Conservation (phyloP, 2,329 filamentous ascomycete species). For the Didymella exigua region DNA sequence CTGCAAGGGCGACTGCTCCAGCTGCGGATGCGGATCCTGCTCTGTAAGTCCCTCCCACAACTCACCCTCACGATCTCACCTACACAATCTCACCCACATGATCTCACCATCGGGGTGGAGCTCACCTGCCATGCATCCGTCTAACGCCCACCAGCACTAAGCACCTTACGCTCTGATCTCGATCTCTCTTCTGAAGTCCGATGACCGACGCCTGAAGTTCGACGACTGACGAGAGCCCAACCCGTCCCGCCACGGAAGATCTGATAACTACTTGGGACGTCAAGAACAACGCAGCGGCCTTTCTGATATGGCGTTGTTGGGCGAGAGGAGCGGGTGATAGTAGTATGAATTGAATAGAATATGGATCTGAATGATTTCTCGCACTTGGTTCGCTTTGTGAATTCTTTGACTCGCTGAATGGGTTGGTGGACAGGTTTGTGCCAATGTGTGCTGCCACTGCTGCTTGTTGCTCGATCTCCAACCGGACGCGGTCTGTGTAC, state of each 20-base stretch:
- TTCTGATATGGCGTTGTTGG: constrained; percentile 2
- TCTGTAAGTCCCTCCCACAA: constrained; percentile 14
- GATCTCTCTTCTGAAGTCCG: too few species aligned
- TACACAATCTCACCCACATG: too few species aligned
- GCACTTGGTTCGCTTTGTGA: not conserved
- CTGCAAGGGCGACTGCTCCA: constrained; percentile 41
- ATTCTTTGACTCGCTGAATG: too few species aligned
- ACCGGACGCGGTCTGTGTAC: too few species aligned
- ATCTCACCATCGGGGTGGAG: too few species aligned
- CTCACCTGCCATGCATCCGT: too few species aligned
- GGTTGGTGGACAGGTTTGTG: too few species aligned
- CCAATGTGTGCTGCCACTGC: too few species aligned
- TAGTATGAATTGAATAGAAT: constrained; percentile 3
- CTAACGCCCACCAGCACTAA: constrained; percentile 18
- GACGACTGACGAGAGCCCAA: too few species aligned
- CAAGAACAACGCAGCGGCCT: constrained; percentile 9
- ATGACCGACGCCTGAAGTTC: too few species aligned
- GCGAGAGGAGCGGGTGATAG: not conserved
- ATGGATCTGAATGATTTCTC: not conserved
- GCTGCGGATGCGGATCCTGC: constrained; percentile 41
- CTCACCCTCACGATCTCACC: too few species aligned
- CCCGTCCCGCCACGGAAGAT: not conserved
- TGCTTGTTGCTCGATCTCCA: too few species aligned
- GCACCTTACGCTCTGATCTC: not conserved
- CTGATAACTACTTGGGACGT: constrained; percentile 6